phyloP scores from a whole-genome alignment of 768 basidiomycete genomes.

The Suillus subaureus region DNA sequence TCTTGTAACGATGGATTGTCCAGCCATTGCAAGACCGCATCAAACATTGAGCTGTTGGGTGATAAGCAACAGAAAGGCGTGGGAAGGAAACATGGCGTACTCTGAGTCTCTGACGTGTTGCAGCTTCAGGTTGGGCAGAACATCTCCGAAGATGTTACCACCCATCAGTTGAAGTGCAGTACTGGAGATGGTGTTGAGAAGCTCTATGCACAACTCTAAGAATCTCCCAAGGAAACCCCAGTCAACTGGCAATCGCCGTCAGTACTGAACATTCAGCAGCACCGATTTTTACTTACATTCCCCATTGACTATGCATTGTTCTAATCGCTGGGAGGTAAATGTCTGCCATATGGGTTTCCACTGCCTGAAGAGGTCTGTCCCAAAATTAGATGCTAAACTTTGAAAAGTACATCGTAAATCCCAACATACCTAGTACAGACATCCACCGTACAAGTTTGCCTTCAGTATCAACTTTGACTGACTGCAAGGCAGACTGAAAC shows the following conservation, averaged over 20 bases:
- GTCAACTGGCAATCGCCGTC: constrained; percentile 44
- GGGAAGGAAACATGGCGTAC: constrained; percentile 31
- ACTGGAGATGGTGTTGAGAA: constrained; percentile 43
- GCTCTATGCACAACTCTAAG: constrained; percentile 39
- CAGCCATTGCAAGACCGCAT: constrained; percentile 28
- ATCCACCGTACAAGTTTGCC: constrained; percentile 55
- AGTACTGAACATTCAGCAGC: not conserved
- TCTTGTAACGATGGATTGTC: constrained; percentile 22
- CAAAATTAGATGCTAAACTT: constrained; percentile 4
- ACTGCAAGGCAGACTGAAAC: constrained; percentile 44
- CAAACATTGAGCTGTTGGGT: constrained; percentile 24
- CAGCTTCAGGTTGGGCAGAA: constrained; percentile 40
- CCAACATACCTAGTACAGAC: constrained; percentile 48
- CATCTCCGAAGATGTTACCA: constrained; percentile 19
- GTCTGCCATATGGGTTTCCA: constrained; percentile 29
- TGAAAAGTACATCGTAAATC: constrained; percentile 8
- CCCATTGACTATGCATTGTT: constrained; percentile 34
- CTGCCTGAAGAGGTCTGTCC: constrained; percentile 27
- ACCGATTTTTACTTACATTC: constrained; percentile 43
- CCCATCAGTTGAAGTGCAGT: constrained; percentile 34
- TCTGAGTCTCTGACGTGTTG: constrained; percentile 39
- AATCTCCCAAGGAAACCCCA: constrained; percentile 56
- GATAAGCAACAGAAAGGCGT: constrained; percentile 7
- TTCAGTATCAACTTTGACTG: constrained; percentile 52
- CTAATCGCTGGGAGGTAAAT: constrained; percentile 21